These are phyloP conservation scores for Flammula alnicola DNA, from an alignment of 1,284 basidiomycete genomes.

Conservation along the genomic window DNA sequence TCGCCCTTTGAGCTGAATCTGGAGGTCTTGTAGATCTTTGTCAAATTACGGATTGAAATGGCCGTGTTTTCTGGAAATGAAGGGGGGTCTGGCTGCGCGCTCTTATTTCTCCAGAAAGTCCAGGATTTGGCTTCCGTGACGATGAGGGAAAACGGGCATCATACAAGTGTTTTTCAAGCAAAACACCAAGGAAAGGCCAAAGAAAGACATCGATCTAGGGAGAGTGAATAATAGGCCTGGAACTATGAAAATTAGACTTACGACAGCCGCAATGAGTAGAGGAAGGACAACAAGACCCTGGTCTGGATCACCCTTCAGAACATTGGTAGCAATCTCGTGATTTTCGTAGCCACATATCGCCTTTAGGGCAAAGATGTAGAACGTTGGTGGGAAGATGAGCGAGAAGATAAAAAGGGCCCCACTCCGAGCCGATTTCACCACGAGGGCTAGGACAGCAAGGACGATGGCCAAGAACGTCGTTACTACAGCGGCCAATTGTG, in stretches of 20 bases:
- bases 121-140: slow-evolving; percentile 7
- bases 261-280: slow-evolving; percentile 65
- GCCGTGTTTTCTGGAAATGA: slow-evolving; percentile 14
- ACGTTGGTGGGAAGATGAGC: slow-evolving; percentile 57
- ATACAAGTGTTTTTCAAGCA: slow-evolving; percentile 66
- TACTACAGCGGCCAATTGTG: slow-evolving; percentile 72
- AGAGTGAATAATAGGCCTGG: not conserved
- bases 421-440: slow-evolving; percentile 49
- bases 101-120: slow-evolving; percentile 15
- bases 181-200: slow-evolving; percentile 67
- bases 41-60: slow-evolving; percentile 20
- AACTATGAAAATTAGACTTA: slow-evolving; percentile 37
- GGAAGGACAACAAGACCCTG: slow-evolving; percentile 61
- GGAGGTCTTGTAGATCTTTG: slow-evolving; percentile 20
- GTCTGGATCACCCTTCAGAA: slow-evolving; percentile 64
- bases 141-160: slow-evolving; percentile 43
- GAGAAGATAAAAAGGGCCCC: slow-evolving; percentile 74
- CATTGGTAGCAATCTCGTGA: slow-evolving; percentile 54
- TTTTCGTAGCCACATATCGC: slow-evolving; percentile 73
- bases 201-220: slow-evolving; percentile 69
- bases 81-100: not conserved
- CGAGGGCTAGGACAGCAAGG: slow-evolving; percentile 61
- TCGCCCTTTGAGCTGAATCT: slow-evolving; percentile 15
- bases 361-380: slow-evolving; percentile 73
- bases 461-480: slow-evolving; percentile 71